These are phyloP conservation scores for Verruconis gallopava DNA, from an alignment of 2,329 filamentous ascomycete species.

Conservation along the genomic window DNA sequence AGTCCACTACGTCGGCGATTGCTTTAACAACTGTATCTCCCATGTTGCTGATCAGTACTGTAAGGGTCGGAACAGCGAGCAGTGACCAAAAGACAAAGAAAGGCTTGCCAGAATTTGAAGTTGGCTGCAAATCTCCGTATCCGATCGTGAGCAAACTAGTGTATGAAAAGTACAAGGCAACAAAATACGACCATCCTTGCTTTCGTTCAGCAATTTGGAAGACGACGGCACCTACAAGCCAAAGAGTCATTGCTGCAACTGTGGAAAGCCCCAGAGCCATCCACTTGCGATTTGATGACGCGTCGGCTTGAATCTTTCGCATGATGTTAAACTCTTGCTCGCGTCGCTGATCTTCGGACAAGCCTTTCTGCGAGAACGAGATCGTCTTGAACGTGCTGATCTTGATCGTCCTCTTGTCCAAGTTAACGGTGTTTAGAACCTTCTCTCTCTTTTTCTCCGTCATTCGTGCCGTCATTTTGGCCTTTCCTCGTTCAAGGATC, in stretches of 20 bases:
- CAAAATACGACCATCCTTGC: constrained; percentile 39
- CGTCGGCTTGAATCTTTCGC: constrained; percentile 26
- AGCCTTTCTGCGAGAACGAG: constrained; percentile 26
- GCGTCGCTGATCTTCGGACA: constrained; percentile 27
- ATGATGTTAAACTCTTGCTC: constrained; percentile 36
- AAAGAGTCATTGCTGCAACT: constrained; percentile 26
- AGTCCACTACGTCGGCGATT: constrained; percentile 43
- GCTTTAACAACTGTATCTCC: constrained; percentile 41
- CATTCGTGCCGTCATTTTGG: constrained; percentile 37
- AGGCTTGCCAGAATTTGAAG: constrained; percentile 37
- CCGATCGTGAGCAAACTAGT: constrained; percentile 41
- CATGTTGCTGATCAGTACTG: constrained; percentile 42
- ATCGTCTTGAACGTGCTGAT: constrained; percentile 28
- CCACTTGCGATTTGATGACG: constrained; percentile 25
- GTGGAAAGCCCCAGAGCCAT: constrained; percentile 28
- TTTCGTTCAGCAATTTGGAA: constrained; percentile 35
- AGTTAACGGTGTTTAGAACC: constrained; percentile 27
- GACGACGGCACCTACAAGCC: constrained; percentile 37
- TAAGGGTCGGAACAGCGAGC: constrained; percentile 41
- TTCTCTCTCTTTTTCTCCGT: constrained; percentile 35
- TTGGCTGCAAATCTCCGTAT: constrained; percentile 37
- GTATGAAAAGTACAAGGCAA: constrained; percentile 41
- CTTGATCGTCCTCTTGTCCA: constrained; percentile 28
- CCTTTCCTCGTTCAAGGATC: constrained; percentile 36
- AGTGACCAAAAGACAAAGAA: constrained; percentile 47